A percentile compares a stretch with the other conserved stretches of the same genome.
Conservation (phyloP, 371 early-diverging fungal species). For the Encephalitozoon intestinalis region DNA sequence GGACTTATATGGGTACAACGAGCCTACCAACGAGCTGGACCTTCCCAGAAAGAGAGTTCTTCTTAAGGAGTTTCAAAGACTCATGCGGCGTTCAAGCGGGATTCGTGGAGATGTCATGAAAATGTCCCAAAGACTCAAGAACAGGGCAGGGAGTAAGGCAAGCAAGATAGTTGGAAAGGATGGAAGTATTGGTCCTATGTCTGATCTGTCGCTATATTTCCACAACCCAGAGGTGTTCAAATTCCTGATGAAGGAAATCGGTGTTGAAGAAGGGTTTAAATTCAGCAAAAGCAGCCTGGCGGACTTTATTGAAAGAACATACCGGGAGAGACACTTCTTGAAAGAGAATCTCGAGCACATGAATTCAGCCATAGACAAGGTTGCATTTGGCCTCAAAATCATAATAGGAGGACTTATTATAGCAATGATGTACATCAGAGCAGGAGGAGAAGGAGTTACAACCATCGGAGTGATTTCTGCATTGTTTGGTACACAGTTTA, state of each 20-base stretch:
- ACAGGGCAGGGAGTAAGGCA: constrained; percentile 27
- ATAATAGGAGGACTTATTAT: constrained; percentile 36
- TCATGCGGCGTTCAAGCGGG: constrained; percentile 8
- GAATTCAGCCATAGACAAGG: constrained; percentile 53
- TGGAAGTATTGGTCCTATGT: not conserved
- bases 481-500: constrained; percentile 59
- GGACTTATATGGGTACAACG: not conserved
- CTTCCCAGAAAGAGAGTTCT: constrained; percentile 49
- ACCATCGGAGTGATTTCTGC: constrained; percentile 51
- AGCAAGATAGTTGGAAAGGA: constrained; percentile 26
- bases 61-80: constrained; percentile 56
- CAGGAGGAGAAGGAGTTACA: constrained; percentile 1
- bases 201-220: constrained; percentile 20
- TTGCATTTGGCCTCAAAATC: constrained; percentile 40
- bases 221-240: constrained; percentile 38
- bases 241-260: constrained; percentile 26
- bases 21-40: constrained; percentile 4
- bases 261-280: constrained; percentile 14
- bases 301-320: constrained; percentile 48
- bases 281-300: constrained; percentile 40
- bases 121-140: constrained; percentile 31
- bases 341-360: constrained; percentile 57
- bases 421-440: constrained; percentile 40
- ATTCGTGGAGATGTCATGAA: constrained; percentile 12
- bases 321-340: constrained; percentile 55